Conservation (phyloP, 805 yeast species). For the Lachancea meyersii region DNA sequence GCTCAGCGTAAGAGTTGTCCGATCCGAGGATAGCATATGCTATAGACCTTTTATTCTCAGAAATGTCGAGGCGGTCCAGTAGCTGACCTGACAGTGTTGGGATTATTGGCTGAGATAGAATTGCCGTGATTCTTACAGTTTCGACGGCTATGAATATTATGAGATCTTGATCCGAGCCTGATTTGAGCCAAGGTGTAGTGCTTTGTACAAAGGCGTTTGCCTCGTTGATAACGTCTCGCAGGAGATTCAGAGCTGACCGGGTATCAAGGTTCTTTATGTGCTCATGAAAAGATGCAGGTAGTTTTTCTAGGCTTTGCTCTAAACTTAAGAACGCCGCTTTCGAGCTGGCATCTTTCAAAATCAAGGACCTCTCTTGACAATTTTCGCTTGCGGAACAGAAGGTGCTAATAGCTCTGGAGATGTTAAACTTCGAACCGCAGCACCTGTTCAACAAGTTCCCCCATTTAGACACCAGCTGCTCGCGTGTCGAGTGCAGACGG, state of each 20-base stretch:
- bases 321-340: constrained; percentile 28
- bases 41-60: constrained; percentile 35
- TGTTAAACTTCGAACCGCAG: constrained; percentile 62
- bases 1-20: constrained; percentile 56
- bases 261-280: constrained; percentile 45
- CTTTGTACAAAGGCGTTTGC: constrained; percentile 65
- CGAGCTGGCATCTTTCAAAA: constrained; percentile 7
- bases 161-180: constrained; percentile 40
- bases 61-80: constrained; percentile 59
- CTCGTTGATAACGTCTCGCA: constrained; percentile 54
- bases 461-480: constrained; percentile 70
- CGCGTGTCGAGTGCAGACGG: constrained; percentile 46
- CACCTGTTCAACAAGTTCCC: constrained; percentile 73
- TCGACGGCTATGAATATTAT: constrained; percentile 66
- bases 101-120: constrained; percentile 64
- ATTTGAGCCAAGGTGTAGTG: constrained; percentile 68
- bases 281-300: constrained; percentile 37
- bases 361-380: constrained; percentile 17
- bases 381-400: constrained; percentile 10
- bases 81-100: constrained; percentile 56
- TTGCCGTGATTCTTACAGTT: constrained; percentile 56
- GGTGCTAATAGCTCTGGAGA: constrained; percentile 39
- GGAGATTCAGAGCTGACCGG: constrained; percentile 46
- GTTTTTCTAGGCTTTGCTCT: constrained; percentile 29
- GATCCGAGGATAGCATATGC: constrained; percentile 47